A percentile compares a stretch with the other conserved stretches of the same genome.
These are phyloP conservation scores for Pseudogymnoascus sp. DNA, from an alignment of 2,329 filamentous ascomycete genomes.

Conservation along the genomic window DNA sequence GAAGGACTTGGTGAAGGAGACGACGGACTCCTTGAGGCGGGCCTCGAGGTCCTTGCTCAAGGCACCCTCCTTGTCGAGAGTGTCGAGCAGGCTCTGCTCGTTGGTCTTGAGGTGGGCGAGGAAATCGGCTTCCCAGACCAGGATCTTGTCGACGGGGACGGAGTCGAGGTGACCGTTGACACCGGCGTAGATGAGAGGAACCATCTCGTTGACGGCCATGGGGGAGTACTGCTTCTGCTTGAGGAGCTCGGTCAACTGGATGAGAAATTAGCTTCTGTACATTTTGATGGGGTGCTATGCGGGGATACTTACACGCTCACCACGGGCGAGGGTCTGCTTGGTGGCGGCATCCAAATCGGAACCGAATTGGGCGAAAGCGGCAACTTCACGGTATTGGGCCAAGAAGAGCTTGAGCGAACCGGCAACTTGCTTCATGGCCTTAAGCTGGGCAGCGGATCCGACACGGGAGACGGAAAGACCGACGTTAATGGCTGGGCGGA, in stretches of 20 bases:
- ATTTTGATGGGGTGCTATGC: conserved; percentile 13
- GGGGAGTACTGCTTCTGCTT: conserved; percentile 99
- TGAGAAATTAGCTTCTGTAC: conserved; percentile 14
- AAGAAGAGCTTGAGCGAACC: conserved; percentile 99
- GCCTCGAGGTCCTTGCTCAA: conserved; percentile 90
- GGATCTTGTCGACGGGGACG: conserved; percentile 84
- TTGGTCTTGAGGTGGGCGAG: conserved; percentile 84
- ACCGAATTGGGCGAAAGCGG: conserved; percentile 99
- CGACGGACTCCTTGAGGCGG: conserved; percentile 68
- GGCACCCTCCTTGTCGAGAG: conserved; percentile 91
- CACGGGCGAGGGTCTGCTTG: conserved; percentile 96
- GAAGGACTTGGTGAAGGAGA: conserved; percentile 92
- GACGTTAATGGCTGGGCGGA: conserved; percentile 99
- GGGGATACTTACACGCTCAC: conserved; percentile 73
- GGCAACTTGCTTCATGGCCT: conserved; percentile 99
- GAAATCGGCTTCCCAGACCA: conserved; percentile 92
- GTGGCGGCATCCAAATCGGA: conserved; percentile 98
- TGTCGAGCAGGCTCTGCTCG: conserved; percentile 72
- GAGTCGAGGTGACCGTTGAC: conserved; percentile 91
- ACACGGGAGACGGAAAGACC: conserved; percentile 99
- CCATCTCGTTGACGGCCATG: conserved; percentile 99
- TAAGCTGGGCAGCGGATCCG: conserved; percentile 98
- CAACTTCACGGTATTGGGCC: conserved; percentile 99
- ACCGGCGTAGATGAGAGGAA: conserved; percentile 98
- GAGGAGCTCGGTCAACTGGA: conserved; percentile 81